Evolutionary conservation across 1,284 basidiomycete genomes (phyloP).

Genomic region (Ustilago trichophora): DNA sequence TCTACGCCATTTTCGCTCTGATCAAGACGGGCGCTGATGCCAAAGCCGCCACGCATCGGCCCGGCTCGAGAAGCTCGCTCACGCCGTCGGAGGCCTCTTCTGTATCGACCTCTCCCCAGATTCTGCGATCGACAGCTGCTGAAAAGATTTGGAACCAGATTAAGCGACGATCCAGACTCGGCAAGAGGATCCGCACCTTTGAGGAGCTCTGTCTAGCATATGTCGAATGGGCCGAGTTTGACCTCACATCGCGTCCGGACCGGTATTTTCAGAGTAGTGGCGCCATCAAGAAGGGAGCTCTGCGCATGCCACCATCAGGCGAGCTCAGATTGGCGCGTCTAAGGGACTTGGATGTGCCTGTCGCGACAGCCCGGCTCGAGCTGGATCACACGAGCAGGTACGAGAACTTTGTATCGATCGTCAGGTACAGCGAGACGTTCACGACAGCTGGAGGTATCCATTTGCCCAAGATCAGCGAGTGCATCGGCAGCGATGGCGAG

Average conservation of each 20-base stretch:
- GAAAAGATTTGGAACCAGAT: constrained; percentile 75
- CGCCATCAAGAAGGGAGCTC: constrained; percentile 34
- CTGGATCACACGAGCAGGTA: constrained; percentile 75
- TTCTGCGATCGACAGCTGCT: constrained; percentile 74
- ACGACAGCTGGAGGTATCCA: constrained; percentile 81
- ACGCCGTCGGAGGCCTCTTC: not conserved
- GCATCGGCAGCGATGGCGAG: constrained; percentile 76
- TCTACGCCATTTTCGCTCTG: constrained; percentile 85
- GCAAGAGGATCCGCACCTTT: constrained; percentile 72
- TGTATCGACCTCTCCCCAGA: constrained; percentile 24
- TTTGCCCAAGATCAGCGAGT: constrained; percentile 81
- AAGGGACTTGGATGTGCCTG: constrained; percentile 70
- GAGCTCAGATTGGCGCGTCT: constrained; percentile 37
- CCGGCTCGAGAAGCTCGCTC: constrained; percentile 13
- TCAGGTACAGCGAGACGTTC: constrained; percentile 71
- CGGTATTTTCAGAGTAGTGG: constrained; percentile 38
- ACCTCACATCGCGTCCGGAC: constrained; percentile 67
- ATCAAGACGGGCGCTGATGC: constrained; percentile 47
- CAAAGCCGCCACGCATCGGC: constrained; percentile 14
- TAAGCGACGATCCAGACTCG: constrained; percentile 68
- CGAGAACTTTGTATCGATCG: constrained; percentile 73
- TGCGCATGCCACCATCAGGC: constrained; percentile 33
- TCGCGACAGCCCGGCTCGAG: constrained; percentile 78
- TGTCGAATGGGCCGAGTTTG: constrained; percentile 80
- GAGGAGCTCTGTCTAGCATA: constrained; percentile 78